Evolutionary conservation across 805 yeast genomes (phyloP).

Genomic region (Cyberlindnera maritima): DNA sequence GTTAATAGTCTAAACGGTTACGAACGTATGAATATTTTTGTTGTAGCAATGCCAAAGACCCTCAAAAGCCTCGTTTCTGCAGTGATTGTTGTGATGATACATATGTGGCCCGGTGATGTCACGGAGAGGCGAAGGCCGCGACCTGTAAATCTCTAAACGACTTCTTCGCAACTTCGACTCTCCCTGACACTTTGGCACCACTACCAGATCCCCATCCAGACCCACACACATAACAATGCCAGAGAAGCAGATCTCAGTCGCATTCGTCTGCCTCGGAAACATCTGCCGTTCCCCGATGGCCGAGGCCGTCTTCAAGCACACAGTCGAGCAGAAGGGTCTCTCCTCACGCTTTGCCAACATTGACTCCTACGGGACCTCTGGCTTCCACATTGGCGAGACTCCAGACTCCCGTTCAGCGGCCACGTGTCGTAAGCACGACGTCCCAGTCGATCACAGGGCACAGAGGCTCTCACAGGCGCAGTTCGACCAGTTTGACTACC

Average conservation of each 20-base stretch:
- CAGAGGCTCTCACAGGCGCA: conserved; percentile 58
- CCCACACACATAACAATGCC: background rate
- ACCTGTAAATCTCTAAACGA: no score
- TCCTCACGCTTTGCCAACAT: conserved; percentile 46
- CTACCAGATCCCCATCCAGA: no score
- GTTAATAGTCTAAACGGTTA: no score
- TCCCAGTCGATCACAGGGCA: conserved; percentile 71
- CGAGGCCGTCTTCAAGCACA: conserved; percentile 79
- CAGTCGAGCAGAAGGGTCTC: conserved; percentile 50
- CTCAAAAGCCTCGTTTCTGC: no score
- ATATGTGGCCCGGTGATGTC: no score
- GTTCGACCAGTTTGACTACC: conserved; percentile 59
- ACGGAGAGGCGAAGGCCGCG: no score
- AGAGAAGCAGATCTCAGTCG: conserved; percentile 50
- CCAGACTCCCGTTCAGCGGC: conserved; percentile 76
- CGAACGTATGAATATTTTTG: no score
- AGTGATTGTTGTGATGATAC: no score
- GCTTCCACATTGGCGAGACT: conserved; percentile 76
- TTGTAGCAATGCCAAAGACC: no score
- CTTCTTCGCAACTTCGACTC: no score
- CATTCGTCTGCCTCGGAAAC: conserved; percentile 89
- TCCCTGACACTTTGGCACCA: no score
- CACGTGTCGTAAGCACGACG: conserved; percentile 67
- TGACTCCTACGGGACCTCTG: conserved; percentile 89
- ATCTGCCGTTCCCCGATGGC: conserved; percentile 98